Evolutionary conservation across 169 alveolate species (phyloP), one percentile per base, ranked within the genome.

Genomic region (Cryptosporidium parvum): DNA sequence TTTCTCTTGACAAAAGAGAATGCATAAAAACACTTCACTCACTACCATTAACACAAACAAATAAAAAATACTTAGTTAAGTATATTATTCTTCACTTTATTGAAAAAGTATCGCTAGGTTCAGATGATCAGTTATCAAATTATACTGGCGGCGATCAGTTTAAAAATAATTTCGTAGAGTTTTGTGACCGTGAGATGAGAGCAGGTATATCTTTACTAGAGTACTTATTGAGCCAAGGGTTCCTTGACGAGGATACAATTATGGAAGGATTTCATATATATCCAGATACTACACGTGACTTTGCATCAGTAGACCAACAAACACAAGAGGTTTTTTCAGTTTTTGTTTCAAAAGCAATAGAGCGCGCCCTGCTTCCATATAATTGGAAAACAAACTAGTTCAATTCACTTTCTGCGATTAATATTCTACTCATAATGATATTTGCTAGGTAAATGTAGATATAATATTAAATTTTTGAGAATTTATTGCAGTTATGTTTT

Each of bases 151-250:
- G n/a, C 31, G 31, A 33, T 53, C 67, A 72, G n/a, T 3, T 14
- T 26, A 21, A 18, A 0, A 44, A 29, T 16, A 26, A 31, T 12
- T 39, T 26, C 21, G 21, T 26, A 35, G 69, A 72, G 26, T 80
- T 42, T 44, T 23, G 70, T 21, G 45, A 62, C 45, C 35, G 65
- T 2, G 89, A 65, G 35, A 39, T 39, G 69, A 59, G 75, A n/a
- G 68, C 44, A 37, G 89, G 75, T 1, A 59, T 80, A 16, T 59
- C 89, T 62, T 56, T 80, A 61, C 31, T 80, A 16, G 89, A 80
- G 44, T 80, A 80, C 62, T 70, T 80, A 4, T 21, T 80, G 52
- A 62, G 89, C 21, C 89, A 80, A 69, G 89, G 89, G 9, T 80
- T 80, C 39, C 35, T 80, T 39, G 89, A 80, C 44, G 89, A 80